Conservation (phyloP, 441 rosid species). For the Eugenia klotzschiana region DNA sequence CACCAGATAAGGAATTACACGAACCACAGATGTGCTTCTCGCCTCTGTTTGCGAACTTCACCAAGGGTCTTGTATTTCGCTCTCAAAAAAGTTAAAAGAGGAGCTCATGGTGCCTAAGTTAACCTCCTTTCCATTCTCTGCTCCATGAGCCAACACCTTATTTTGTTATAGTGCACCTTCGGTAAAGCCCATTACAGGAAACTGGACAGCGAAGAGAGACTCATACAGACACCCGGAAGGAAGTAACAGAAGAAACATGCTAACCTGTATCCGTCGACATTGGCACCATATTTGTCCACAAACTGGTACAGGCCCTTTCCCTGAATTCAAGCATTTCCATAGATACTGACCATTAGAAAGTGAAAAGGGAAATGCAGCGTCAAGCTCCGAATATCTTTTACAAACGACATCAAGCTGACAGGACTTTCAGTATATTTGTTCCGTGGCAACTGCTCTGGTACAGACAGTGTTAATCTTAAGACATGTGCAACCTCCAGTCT, state of each 20-base stretch:
- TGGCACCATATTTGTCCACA: conserved; percentile 90
- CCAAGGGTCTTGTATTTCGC: not conserved
- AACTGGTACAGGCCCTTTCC: conserved; percentile 90
- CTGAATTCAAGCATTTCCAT: conserved; percentile 12
- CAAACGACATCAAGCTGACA: not conserved
- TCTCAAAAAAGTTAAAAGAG: not conserved
- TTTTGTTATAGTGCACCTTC: not conserved
- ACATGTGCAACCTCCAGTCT: not conserved
- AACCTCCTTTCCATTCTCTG: not conserved
- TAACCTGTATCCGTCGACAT: conserved; percentile 90
- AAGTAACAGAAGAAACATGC: not conserved
- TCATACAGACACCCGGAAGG: not conserved
- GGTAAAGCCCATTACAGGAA: not conserved
- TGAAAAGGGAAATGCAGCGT: not conserved
- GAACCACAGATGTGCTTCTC: not conserved
- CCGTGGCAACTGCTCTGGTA: not conserved
- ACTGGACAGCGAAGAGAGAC: not conserved
- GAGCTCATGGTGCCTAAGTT: not conserved
- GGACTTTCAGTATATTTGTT: not conserved
- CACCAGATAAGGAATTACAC: not conserved
- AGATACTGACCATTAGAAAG: not conserved
- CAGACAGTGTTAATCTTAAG: not conserved
- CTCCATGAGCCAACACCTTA: not conserved
- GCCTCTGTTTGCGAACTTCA: not conserved
- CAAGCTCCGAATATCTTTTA: not conserved